These are phyloP conservation scores for Ascomycota sp. DNA, from an alignment of 2,329 filamentous ascomycete species.

Conservation along the genomic window DNA sequence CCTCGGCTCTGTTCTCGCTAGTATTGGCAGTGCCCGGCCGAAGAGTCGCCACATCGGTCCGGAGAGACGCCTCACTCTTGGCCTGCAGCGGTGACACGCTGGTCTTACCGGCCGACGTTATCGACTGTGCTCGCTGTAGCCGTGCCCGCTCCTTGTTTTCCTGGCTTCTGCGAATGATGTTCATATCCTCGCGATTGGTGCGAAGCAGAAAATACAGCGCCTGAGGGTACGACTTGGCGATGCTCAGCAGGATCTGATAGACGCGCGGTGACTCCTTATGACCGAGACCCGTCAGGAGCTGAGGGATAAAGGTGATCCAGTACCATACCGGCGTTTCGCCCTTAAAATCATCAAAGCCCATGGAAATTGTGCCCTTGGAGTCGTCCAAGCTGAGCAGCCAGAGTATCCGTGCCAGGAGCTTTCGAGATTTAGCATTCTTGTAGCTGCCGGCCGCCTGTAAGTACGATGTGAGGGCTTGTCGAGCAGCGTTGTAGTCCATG, in stretches of 20 bases:
- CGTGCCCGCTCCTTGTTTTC: conserved; percentile 49
- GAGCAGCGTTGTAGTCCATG: conserved; percentile 59
- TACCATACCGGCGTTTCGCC: conserved; percentile 97
- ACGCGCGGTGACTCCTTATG: conserved; percentile 81
- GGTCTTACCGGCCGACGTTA: conserved; percentile 22
- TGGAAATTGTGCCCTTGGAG: conserved; percentile 58
- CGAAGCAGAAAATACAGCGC: conserved; percentile 88
- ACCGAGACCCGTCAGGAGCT: conserved; percentile 76
- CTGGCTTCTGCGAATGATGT: conserved; percentile 75
- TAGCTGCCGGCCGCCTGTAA: conserved; percentile 89
- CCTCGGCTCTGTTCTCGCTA: conserved; percentile 23
- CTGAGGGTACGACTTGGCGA: conserved; percentile 91
- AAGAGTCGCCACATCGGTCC: conserved; percentile 17
- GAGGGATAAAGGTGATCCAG: conserved; percentile 98
- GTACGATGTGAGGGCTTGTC: conserved; percentile 88
- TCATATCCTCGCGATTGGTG: conserved; percentile 86
- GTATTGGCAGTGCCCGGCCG: conserved; percentile 27
- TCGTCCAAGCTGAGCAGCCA: conserved; percentile 94
- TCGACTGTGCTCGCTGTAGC: conserved; percentile 26
- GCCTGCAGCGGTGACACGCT: conserved; percentile 25
- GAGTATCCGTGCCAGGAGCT: conserved; percentile 77
- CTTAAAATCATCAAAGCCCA: conserved; percentile 89
- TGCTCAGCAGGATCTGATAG: conserved; percentile 70
- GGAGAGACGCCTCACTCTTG: conserved; percentile 27
- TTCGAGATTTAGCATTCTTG: conserved; percentile 91